Evolutionary conservation across 805 yeast species (phyloP), one percentile per base, ranked within the genome.

Genomic region (Wickerhamomyces xylosicus): DNA sequence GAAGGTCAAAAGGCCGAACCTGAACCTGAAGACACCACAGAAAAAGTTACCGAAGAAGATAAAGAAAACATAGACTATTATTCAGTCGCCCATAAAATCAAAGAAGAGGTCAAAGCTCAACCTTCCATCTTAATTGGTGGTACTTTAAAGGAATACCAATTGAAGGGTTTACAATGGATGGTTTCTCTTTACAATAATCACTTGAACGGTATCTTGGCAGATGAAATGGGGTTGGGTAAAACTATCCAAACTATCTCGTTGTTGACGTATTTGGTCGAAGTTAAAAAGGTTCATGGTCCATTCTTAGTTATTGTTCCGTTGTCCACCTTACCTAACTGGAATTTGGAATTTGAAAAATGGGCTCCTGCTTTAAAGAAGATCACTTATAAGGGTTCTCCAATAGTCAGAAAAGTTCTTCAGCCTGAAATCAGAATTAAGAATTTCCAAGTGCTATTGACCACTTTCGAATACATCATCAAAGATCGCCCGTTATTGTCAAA

Each of bases 211-310:
- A 92, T 92, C 47, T 64, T 92, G 41, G 99, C 99, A 1, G 99
- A 92, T 67, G 99, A 92, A 62, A 92, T 92, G 99, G 99, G 99
- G 46, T 69, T 92, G 45, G 99, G 99, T 59, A 92, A 92, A 58
- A 92, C 99, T 61, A 67, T 52, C 72, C 94, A 84, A 58, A 75
- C 89, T n/a, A 78, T 84, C 41, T 82, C 92, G 0, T 64, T 84
- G 48, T 66, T 84, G 17, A 72, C 90, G 2, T 79, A 85, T 53
- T 63, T 85, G 39, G 71, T 72, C 42, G 94, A 84, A 53, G 65
- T 59, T 32, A 84, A 84, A 51, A 71, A 77, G 40, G 72, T 69
- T 35, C 71, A 69, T 35, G 85, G 80, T 25, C 85, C 85, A 41
- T 84, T 78, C 49, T 69, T 84, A 53, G 85, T 84, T 34, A 78